phyloP scores from a whole-genome alignment of 1,284 basidiomycete species.

The Melampsora americana region DNA sequence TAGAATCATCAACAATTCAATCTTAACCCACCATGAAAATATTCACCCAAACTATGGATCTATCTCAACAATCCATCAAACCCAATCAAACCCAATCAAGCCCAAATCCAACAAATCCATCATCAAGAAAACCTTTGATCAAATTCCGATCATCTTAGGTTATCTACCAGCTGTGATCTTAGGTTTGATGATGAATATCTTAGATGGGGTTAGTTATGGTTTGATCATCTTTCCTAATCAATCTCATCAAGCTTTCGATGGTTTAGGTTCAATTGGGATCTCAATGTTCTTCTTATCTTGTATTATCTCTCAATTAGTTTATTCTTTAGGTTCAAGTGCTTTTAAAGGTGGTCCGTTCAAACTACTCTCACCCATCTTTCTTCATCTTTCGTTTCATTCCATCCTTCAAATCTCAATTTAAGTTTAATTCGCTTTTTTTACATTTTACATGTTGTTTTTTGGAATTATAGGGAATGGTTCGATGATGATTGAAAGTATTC shows the following conservation, averaged over 20 bases:
- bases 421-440: background rate
- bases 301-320: constrained; percentile 78
- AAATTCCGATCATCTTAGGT: background rate
- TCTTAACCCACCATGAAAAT: constrained; percentile 2
- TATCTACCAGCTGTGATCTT: constrained; percentile 72
- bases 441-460: background rate
- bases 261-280: constrained; percentile 82
- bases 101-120: background rate
- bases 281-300: constrained; percentile 53
- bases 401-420: background rate
- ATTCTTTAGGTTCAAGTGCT: constrained; percentile 79
- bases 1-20: background rate
- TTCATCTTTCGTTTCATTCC: background rate
- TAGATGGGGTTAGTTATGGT: constrained; percentile 66
- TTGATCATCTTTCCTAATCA: constrained; percentile 88
- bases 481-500: constrained; percentile 99
- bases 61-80: constrained; percentile 10
- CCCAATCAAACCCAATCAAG: background rate
- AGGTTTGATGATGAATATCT: constrained; percentile 80
- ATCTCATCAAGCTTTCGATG: constrained; percentile 66
- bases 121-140: background rate
- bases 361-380: no score
- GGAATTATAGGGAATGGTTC: constrained; percentile 78
- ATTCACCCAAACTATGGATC: constrained; percentile 14
- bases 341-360: constrained; percentile 60